phyloP scores from a whole-genome alignment of 768 basidiomycete genomes.

The Strobilomyces echinocephalus region DNA sequence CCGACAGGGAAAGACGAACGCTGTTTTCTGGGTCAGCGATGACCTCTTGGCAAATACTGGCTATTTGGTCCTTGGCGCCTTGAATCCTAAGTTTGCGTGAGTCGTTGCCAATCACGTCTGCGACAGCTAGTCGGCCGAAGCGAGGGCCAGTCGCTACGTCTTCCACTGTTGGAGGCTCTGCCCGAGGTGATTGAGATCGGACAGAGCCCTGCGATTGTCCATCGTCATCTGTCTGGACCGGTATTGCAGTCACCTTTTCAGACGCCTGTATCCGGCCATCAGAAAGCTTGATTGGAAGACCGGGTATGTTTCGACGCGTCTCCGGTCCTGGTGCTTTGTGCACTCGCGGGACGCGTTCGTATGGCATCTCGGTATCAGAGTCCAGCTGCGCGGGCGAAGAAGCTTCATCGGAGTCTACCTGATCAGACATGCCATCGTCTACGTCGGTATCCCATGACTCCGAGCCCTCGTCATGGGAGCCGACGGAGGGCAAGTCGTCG shows the following conservation, averaged over 20 bases:
- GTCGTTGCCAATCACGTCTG: slow-evolving; percentile 61
- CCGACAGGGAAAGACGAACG: slow-evolving; percentile 44
- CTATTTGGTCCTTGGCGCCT: slow-evolving; percentile 90
- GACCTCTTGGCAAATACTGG: slow-evolving; percentile 89
- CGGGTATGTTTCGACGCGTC: slow-evolving; percentile 47
- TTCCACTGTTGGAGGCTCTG: slow-evolving; percentile 40
- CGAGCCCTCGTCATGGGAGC: slow-evolving; percentile 62
- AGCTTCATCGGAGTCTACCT: slow-evolving; percentile 9
- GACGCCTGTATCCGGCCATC: slow-evolving; percentile 71
- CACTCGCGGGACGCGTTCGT: slow-evolving; percentile 61
- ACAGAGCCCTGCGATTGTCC: slow-evolving; percentile 35
- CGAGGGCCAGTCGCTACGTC: slow-evolving; percentile 80
- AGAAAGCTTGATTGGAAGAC: slow-evolving; percentile 83
- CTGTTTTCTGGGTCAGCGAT: slow-evolving; percentile 92
- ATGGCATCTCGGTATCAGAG: slow-evolving; percentile 70
- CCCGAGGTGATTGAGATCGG: slow-evolving; percentile 27
- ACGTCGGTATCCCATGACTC: slow-evolving; percentile 44
- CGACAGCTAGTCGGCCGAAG: slow-evolving; percentile 79
- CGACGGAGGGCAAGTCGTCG: slow-evolving; percentile 64
- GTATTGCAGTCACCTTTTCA: slow-evolving; percentile 29
- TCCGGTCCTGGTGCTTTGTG: slow-evolving; percentile 42
- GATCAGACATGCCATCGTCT: slow-evolving; percentile 3
- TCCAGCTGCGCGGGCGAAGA: slow-evolving; percentile 14
- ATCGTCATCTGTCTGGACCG: slow-evolving; percentile 20
- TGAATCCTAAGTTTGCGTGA: slow-evolving; percentile 65